Evolutionary conservation across 2,329 filamentous ascomycete genomes (phyloP).

Genomic region (Arthroderma sp.): DNA sequence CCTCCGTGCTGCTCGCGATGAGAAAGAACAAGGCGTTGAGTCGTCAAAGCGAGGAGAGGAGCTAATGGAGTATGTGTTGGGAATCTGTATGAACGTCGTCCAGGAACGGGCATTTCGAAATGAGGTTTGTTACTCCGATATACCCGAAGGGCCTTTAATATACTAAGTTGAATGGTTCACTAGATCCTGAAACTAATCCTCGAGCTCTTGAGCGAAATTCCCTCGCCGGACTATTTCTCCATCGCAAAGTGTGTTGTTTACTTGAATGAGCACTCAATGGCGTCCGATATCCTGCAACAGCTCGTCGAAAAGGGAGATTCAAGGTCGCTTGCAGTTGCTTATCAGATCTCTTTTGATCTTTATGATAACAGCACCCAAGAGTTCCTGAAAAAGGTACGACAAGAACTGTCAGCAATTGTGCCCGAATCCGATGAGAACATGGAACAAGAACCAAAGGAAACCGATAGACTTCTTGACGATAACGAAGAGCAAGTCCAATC

Average conservation of each 20-base stretch:
- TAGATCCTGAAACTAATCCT: slow-evolving; percentile 82
- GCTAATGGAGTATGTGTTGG: slow-evolving; percentile 88
- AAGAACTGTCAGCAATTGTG: slow-evolving; percentile 54
- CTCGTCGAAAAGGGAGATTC: slow-evolving; percentile 69
- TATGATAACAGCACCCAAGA: slow-evolving; percentile 99
- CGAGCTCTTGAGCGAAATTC: slow-evolving; percentile 87
- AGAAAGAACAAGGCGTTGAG: slow-evolving; percentile 54
- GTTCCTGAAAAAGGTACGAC: slow-evolving; percentile 80
- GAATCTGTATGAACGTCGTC: slow-evolving; percentile 95
- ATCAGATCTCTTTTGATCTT: slow-evolving; percentile 94
- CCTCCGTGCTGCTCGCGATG: slow-evolving; percentile 74
- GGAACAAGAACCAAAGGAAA: slow-evolving; percentile 44
- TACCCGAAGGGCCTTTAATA: not conserved
- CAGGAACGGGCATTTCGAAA: slow-evolving; percentile 80
- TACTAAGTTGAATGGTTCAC: slow-evolving; percentile 1
- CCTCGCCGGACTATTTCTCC: slow-evolving; percentile 89
- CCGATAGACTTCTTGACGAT: slow-evolving; percentile 33
- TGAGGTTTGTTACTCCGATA: slow-evolving; percentile 36
- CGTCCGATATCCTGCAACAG: slow-evolving; percentile 70
- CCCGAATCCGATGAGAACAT: slow-evolving; percentile 37
- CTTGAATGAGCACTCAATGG: slow-evolving; percentile 80
- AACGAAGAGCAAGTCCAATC: slow-evolving; percentile 26
- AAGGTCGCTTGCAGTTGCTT: slow-evolving; percentile 71
- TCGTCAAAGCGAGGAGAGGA: slow-evolving; percentile 61
- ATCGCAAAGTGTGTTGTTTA: slow-evolving; percentile 98